Percentiles rank a stretch among this genome's conserved stretches.
phyloP scores from a whole-genome alignment of 768 basidiomycete genomes.

The Pleurotus salmoneostramineus region DNA sequence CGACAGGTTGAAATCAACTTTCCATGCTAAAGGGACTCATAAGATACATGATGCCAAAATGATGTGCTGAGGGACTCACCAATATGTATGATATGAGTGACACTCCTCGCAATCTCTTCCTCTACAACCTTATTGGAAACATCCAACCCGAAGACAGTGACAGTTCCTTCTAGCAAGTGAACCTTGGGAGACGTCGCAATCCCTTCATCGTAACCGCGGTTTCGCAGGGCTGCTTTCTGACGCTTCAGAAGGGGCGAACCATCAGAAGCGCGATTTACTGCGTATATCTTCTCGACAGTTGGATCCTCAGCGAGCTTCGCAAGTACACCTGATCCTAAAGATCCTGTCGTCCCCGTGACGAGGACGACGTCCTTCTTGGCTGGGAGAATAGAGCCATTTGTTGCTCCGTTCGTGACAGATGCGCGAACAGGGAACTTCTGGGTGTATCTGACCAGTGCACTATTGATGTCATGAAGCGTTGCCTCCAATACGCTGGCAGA shows the following conservation, averaged over 20 bases:
- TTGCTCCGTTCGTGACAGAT: not conserved
- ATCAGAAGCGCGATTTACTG: constrained; percentile 21
- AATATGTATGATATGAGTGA: constrained; percentile 29
- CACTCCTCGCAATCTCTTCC: constrained; percentile 20
- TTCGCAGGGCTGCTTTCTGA: constrained; percentile 13
- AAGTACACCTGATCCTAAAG: constrained; percentile 21
- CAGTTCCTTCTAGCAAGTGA: constrained; percentile 14
- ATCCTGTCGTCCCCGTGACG: constrained; percentile 25
- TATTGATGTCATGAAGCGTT: not conserved
- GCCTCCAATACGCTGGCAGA: not conserved
- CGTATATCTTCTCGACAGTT: constrained; percentile 35
- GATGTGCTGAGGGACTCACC: not conserved
- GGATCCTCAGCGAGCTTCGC: constrained; percentile 20
- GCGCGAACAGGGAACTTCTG: not conserved
- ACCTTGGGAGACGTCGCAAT: constrained; percentile 14
- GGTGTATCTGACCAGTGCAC: not conserved
- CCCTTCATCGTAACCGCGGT: constrained; percentile 13
- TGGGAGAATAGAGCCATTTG: not conserved
- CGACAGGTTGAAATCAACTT: constrained; percentile 35
- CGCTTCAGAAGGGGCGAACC: constrained; percentile 10
- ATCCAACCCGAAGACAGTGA: constrained; percentile 13
- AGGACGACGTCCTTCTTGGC: not conserved
- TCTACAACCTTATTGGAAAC: constrained; percentile 7
- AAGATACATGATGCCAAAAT: not conserved
- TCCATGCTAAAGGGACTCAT: constrained; percentile 23